phyloP scores from a whole-genome alignment of 116 monocot species.

The Papilionanthe hybrid region DNA sequence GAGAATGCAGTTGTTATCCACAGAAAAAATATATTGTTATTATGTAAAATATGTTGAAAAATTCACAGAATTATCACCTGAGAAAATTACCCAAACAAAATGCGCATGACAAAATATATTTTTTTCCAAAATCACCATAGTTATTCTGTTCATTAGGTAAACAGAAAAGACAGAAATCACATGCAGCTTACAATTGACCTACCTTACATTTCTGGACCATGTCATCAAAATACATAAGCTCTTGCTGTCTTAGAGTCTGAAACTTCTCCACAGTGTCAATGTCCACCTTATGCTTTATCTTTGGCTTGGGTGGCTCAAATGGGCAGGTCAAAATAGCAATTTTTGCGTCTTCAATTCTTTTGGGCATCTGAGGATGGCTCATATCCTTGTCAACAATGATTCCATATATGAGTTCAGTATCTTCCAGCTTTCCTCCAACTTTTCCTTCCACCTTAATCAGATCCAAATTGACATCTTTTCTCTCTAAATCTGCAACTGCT shows the following conservation, averaged over 20 bases:
- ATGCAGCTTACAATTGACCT: neutral
- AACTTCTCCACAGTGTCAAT: conserved; percentile 99
- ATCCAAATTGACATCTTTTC: conserved; percentile 94
- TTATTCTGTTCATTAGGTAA: neutral
- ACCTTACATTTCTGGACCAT: conserved; percentile 99
- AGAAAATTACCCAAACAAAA: neutral
- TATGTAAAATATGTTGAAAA: neutral
- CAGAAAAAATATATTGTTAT: too few species aligned
- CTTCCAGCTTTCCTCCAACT: conserved; percentile 92
- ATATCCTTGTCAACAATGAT: conserved; percentile 98
- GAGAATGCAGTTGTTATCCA: neutral
- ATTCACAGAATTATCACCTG: neutral
- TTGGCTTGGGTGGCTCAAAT: conserved; percentile 98
- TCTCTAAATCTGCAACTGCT: conserved; percentile 91
- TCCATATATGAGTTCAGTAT: conserved; percentile 81
- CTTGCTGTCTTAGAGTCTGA: conserved; percentile 79
- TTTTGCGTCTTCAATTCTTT: conserved; percentile 88
- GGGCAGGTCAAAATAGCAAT: conserved; percentile 97
- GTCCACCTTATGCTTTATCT: conserved; percentile 99
- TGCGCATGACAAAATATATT: neutral
- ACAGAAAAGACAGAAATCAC: too few species aligned
- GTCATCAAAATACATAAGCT: conserved; percentile 92
- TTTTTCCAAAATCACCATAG: neutral
- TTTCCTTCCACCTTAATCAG: conserved; percentile 97
- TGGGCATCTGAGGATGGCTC: conserved; percentile 99